Evolutionary conservation across 2,329 filamentous ascomycete species (phyloP).

Genomic region (Cercospora citrullina): DNA sequence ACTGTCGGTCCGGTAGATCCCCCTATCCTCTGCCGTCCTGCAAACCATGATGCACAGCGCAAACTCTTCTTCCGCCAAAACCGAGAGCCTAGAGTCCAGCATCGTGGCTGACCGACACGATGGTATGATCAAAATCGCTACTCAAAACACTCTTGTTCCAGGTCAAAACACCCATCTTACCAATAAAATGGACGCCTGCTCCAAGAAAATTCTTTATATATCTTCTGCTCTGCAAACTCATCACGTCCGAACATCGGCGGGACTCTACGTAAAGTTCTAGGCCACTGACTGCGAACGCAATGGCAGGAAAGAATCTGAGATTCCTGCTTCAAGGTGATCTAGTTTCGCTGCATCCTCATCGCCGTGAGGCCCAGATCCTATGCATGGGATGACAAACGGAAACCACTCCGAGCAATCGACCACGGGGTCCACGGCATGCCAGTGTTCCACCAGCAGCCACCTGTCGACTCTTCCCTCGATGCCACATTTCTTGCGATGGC

Average conservation of each 20-base stretch:
- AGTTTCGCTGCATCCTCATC: neutral
- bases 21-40: neutral
- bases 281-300: neutral
- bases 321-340: neutral
- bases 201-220: neutral
- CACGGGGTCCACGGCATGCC: neutral
- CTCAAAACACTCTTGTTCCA: constrained; percentile 1
- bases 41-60: neutral
- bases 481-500: neutral
- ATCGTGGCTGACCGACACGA: neutral
- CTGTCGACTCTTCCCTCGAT: neutral
- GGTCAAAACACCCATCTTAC: neutral
- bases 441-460: neutral
- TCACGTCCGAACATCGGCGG: neutral
- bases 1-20: constrained; percentile 9
- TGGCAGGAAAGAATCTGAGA: neutral
- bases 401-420: neutral
- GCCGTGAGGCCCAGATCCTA: neutral
- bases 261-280: neutral
- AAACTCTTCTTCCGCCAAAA: neutral
- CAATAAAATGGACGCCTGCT: neutral
- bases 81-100: neutral
- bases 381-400: neutral
- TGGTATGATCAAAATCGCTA: neutral
- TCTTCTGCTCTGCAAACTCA: neutral